Percentiles rank a stretch among this genome's conserved stretches.
phyloP scores from a whole-genome alignment of 2,329 filamentous ascomycete genomes.

The Zasmidium cellare region DNA sequence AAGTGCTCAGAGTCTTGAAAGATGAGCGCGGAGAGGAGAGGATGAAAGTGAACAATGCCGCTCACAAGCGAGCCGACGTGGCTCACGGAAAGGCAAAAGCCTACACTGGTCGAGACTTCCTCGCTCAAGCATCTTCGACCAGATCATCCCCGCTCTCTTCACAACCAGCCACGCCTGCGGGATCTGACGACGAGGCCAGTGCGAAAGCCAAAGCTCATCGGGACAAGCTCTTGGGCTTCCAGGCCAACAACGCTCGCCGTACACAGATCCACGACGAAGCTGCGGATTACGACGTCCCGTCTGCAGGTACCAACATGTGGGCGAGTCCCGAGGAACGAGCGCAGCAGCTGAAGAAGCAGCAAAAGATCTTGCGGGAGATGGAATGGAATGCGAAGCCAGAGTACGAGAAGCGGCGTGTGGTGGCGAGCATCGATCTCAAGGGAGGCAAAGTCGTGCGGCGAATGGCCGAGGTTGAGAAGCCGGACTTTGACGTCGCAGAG shows the following conservation, averaged over 20 bases:
- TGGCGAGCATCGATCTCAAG: constrained; percentile 81
- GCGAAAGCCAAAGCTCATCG: constrained; percentile 73
- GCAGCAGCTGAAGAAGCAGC: constrained; percentile 79
- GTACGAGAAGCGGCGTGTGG: constrained; percentile 82
- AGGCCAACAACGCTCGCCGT: constrained; percentile 79
- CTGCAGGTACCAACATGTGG: constrained; percentile 70
- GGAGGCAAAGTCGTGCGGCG: constrained; percentile 73
- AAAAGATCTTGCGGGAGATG: constrained; percentile 78
- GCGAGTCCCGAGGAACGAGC: constrained; percentile 80
- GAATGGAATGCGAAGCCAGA: constrained; percentile 83
- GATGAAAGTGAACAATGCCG: constrained; percentile 75
- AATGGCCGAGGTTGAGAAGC: constrained; percentile 62
- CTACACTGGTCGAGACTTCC: constrained; percentile 39
- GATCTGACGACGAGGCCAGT: constrained; percentile 54
- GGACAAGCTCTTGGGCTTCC: constrained; percentile 77
- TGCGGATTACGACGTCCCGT: constrained; percentile 67
- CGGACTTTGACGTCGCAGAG: constrained; percentile 51
- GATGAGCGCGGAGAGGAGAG: constrained; percentile 85
- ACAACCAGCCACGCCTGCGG: constrained; percentile 26
- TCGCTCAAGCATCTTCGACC: constrained; percentile 35
- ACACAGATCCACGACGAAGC: constrained; percentile 88
- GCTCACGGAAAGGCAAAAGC: constrained; percentile 42
- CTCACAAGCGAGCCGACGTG: constrained; percentile 67
- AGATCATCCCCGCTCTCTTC: constrained; percentile 38
- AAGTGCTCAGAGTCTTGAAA: constrained; percentile 79